These are phyloP conservation scores for Vitis hybrid DNA, from an alignment of 177 flowering plant genomes.

Conservation along the genomic window DNA sequence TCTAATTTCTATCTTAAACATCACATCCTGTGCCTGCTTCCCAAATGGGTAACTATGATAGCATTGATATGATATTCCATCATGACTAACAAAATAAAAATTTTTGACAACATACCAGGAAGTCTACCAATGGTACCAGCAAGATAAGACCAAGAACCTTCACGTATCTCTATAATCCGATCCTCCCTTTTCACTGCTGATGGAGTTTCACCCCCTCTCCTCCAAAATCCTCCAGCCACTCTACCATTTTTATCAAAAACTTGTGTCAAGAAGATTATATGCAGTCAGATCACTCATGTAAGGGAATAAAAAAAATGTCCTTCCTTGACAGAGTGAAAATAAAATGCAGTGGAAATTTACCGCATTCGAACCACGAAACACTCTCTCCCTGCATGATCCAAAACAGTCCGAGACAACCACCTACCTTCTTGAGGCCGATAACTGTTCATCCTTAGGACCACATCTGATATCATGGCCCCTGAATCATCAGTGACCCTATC, in stretches of 20 bases:
- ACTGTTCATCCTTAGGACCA: slow-evolving; percentile 66
- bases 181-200: slow-evolving; percentile 71
- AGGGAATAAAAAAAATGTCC: background rate
- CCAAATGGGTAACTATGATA: no score
- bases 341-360: slow-evolving; percentile 28
- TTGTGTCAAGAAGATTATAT: background rate
- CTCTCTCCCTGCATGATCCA: slow-evolving; percentile 88
- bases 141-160: slow-evolving; percentile 92
- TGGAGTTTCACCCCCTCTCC: slow-evolving; percentile 86
- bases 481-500: slow-evolving; percentile 91
- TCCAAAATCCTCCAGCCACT: slow-evolving; percentile 86
- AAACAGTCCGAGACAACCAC: slow-evolving; percentile 91
- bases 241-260: slow-evolving; percentile 28
- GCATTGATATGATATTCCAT: no score
- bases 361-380: slow-evolving; percentile 84
- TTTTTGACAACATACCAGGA: slow-evolving; percentile 58
- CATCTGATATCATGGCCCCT: slow-evolving; percentile 94
- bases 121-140: slow-evolving; percentile 82
- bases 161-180: slow-evolving; percentile 74
- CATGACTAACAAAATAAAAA: background rate
- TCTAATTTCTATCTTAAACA: no score
- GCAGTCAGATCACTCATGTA: background rate
- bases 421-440: slow-evolving; percentile 93
- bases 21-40: no score
- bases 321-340: background rate